Percentiles rank a stretch among this genome's conserved stretches.
phyloP scores from a whole-genome alignment of 2,329 filamentous ascomycete genomes.

The Talaromyces islandicus region DNA sequence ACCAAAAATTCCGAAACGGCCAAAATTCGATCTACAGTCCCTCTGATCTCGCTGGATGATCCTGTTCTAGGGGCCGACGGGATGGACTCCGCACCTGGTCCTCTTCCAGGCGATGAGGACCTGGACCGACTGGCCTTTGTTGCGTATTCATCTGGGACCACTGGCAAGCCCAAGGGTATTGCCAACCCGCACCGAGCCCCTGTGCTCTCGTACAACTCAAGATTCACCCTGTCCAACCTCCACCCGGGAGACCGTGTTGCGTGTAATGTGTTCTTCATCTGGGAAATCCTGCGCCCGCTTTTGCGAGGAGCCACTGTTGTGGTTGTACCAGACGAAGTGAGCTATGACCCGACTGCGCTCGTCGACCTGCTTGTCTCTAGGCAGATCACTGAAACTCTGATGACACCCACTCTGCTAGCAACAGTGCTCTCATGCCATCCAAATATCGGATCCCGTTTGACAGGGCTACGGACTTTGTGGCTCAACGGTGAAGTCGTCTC shows the following conservation, averaged over 20 bases:
- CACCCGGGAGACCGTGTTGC: conserved; percentile 69
- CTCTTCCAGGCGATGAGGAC: conserved; percentile 59
- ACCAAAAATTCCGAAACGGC: conserved; percentile 59
- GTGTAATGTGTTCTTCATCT: conserved; percentile 85
- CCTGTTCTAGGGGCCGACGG: conserved; percentile 23
- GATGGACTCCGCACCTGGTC: conserved; percentile 40
- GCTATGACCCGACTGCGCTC: conserved; percentile 69
- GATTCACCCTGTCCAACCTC: conserved; percentile 65
- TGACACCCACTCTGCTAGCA: conserved; percentile 74
- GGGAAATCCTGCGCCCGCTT: conserved; percentile 74
- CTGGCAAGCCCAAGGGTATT: conserved; percentile 74
- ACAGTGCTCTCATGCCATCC: conserved; percentile 67
- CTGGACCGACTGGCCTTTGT: conserved; percentile 71
- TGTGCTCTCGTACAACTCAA: conserved; percentile 66
- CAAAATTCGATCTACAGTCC: conserved; percentile 56
- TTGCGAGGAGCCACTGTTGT: conserved; percentile 71
- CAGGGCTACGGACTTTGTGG: conserved; percentile 66
- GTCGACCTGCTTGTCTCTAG: conserved; percentile 63
- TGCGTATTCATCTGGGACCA: conserved; percentile 74
- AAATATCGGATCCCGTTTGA: conserved; percentile 57
- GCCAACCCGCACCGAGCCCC: conserved; percentile 71
- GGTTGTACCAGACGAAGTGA: conserved; percentile 67
- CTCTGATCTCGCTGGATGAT: conserved; percentile 61
- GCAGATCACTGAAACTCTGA: conserved; percentile 70
- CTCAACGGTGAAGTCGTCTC: conserved; percentile 79